Evolutionary conservation across 2,329 filamentous ascomycete species (phyloP), one percentile per base, ranked within the genome.

Genomic region (Emericellopsis atlantica): DNA sequence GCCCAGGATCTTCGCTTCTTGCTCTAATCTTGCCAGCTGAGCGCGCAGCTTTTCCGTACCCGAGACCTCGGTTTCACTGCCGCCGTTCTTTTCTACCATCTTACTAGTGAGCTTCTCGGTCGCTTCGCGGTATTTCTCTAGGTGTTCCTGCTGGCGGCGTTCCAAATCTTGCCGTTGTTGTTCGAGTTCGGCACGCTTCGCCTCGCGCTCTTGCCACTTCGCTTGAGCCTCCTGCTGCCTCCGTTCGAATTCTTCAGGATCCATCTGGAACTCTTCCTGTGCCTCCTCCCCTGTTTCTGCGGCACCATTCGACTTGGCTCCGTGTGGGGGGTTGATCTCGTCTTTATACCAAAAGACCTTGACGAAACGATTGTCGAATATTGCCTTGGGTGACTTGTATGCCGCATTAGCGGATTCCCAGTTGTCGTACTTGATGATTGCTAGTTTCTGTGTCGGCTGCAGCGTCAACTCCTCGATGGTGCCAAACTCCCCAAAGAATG

Each of bases 291-390:
- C 53, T 37, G 21, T 32, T 29, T 36, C 51, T n/a, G 44, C 44
- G 18, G 48, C 49, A 2, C 45, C 46, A 56, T 39, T 24, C 5
- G 24, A 40, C 18, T 12, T 18, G 2, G 22, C 26, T 10, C 37
- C 16, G 26, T 43, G 43, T 7, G n/a, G 38, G n/a, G 32, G 37
- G 38, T 5, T 18, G 14, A 6, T 67, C 53, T 71, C 68, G 6
- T 73, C 70, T 49, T 76, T 81, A 53, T 77, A 72, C 84, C 84
- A 90, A 51, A 81, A 88, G 0, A 90, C 81, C 51, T 87, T 89
- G 38, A 92, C 85, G 50, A 92, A 92, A 10, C 85, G 71, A 49
- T 90, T 92, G 51, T 89, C 82, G 53, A 90, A 92, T 36, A 92
- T 80, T 37, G 79, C 80, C 53, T 87, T 87, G 0, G 85, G 84